These are phyloP conservation scores for Gossypium davidsonii DNA, from an alignment of 441 rosid genomes.

Conservation along the genomic window DNA sequence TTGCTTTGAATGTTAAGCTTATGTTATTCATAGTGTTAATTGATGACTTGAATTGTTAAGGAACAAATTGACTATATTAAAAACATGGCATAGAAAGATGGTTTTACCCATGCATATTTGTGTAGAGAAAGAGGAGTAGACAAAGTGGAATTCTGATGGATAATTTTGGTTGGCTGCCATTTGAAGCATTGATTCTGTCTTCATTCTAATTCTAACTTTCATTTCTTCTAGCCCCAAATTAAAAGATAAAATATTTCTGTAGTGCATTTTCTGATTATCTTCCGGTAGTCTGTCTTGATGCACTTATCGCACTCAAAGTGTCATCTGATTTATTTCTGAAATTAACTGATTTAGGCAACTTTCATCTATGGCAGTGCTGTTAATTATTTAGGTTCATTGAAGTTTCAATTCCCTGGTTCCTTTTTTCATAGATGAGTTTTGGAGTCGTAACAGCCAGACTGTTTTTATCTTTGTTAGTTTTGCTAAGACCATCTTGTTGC, in stretches of 20 bases:
- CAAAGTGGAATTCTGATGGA: neutral
- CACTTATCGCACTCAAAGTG: neutral
- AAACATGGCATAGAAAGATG: neutral
- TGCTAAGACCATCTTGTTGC: constrained; percentile 14
- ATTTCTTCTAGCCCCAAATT: neutral
- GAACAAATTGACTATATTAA: neutral
- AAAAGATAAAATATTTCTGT: neutral
- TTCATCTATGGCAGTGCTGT: neutral
- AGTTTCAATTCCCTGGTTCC: neutral
- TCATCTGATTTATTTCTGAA: neutral
- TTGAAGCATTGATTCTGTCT: neutral
- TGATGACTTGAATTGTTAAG: neutral
- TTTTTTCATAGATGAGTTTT: neutral
- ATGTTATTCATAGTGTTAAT: neutral
- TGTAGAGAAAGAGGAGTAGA: neutral
- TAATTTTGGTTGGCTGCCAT: neutral
- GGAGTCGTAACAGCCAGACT: neutral
- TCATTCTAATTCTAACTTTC: neutral
- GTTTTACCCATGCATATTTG: neutral
- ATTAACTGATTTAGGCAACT: neutral
- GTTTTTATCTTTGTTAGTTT: neutral
- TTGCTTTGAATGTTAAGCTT: neutral
- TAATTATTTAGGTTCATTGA: neutral
- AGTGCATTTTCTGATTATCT: neutral
- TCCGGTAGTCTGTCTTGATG: neutral